A percentile compares a stretch with the other conserved stretches of the same genome.
Evolutionary conservation across 129 eudicot species (phyloP).

Genomic region (Escallonia herrerae): DNA sequence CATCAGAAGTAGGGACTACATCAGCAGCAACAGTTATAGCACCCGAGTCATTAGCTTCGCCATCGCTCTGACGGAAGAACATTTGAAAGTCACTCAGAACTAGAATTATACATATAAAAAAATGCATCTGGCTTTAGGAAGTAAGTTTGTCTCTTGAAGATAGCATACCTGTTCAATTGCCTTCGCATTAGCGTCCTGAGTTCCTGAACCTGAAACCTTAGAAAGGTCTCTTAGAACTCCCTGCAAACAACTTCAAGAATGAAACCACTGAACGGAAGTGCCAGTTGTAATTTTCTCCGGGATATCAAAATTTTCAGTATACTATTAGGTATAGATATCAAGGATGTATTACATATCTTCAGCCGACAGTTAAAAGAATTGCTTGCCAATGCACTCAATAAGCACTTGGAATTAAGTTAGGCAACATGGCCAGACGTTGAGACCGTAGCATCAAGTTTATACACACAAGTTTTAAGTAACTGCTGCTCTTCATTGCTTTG

Average conservation of each 20-base stretch:
- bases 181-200: slow-evolving; percentile 44
- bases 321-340: too few species aligned
- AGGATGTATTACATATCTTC: too few species aligned
- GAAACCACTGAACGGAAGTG: neutral
- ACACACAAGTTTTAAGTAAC: too few species aligned
- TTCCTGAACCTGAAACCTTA: slow-evolving; percentile 47
- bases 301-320: too few species aligned
- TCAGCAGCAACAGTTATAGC: slow-evolving; percentile 33
- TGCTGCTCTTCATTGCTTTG: too few species aligned
- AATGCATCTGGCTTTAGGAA: neutral
- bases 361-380: too few species aligned
- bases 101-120: neutral
- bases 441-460: too few species aligned
- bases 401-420: too few species aligned
- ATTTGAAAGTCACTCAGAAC: neutral
- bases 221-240: slow-evolving; percentile 77
- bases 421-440: too few species aligned
- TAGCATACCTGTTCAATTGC: slow-evolving; percentile 39
- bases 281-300: too few species aligned
- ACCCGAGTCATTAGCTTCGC: slow-evolving; percentile 43
- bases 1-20: slow-evolving; percentile 30
- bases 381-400: too few species aligned
- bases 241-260: slow-evolving; percentile 27
- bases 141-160: neutral
- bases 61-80: slow-evolving; percentile 35